Evolutionary conservation across 2,329 filamentous ascomycete species (phyloP).

Genomic region (Penicillium sclerotiorum): DNA sequence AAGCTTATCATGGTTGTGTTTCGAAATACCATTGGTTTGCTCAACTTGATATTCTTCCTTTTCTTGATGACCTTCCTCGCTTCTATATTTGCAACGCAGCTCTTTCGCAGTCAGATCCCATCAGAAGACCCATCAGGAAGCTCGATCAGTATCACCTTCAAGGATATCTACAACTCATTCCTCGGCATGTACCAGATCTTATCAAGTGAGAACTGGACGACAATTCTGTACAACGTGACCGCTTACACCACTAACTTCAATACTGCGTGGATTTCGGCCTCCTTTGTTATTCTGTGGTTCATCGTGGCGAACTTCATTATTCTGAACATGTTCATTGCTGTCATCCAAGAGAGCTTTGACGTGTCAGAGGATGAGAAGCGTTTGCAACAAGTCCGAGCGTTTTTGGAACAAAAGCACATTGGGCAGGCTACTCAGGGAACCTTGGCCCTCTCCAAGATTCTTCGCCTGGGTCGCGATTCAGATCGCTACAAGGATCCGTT

Average conservation of each 20-base stretch:
- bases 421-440: conserved; percentile 69
- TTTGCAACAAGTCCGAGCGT: conserved; percentile 92
- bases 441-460: conserved; percentile 61
- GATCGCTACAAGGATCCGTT: conserved; percentile 74
- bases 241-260: conserved; percentile 64
- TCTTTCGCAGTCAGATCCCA: conserved; percentile 86
- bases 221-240: conserved; percentile 80
- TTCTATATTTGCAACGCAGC: conserved; percentile 88
- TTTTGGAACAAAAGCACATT: conserved; percentile 86
- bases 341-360: conserved; percentile 99
- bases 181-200: conserved; percentile 97
- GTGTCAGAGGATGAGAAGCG: conserved; percentile 98
- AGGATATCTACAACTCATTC: conserved; percentile 92
- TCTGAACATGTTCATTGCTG: conserved; percentile 99
- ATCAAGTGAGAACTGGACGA: conserved; percentile 95
- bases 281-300: conserved; percentile 94
- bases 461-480: conserved; percentile 64
- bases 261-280: conserved; percentile 89
- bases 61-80: conserved; percentile 93
- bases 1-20: conserved; percentile 85
- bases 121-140: conserved; percentile 62
- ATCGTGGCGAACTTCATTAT: conserved; percentile 94
- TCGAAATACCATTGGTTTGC: conserved; percentile 86
- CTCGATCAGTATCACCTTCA: conserved; percentile 73
- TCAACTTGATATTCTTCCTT: conserved; percentile 93